phyloP scores from a whole-genome alignment of 2,329 filamentous ascomycete genomes.

The Pyrenochaeta sp. region DNA sequence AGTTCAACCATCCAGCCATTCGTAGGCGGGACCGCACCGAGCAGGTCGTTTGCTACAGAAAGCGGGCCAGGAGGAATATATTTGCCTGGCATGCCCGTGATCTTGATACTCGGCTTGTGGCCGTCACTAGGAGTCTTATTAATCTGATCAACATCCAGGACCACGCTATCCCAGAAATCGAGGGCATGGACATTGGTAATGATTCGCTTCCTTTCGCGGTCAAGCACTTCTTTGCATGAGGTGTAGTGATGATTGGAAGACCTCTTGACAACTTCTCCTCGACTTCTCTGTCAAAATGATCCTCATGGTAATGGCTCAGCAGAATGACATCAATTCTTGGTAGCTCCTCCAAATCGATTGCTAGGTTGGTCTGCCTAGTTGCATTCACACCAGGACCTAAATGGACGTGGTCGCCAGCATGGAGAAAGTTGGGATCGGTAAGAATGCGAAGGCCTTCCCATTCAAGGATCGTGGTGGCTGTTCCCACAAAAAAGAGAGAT shows the following conservation, averaged over 20 bases:
- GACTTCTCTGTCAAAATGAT: constrained; percentile 65
- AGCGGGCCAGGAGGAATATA: constrained; percentile 63
- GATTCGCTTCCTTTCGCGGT: constrained; percentile 57
- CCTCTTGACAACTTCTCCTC: constrained; percentile 60
- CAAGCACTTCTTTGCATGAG: constrained; percentile 66
- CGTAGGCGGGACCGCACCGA: constrained; percentile 67
- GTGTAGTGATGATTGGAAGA: constrained; percentile 70
- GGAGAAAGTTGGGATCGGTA: constrained; percentile 66
- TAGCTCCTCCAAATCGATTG: constrained; percentile 66
- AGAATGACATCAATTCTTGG: constrained; percentile 68
- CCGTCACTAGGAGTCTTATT: constrained; percentile 11
- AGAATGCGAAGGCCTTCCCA: constrained; percentile 64
- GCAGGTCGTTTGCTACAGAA: constrained; percentile 56
- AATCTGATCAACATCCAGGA: constrained; percentile 53
- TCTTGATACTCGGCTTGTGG: constrained; percentile 58
- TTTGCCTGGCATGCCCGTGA: constrained; percentile 71
- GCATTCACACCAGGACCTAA: constrained; percentile 69
- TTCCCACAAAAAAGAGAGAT: constrained; percentile 64
- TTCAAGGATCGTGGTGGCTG: constrained; percentile 65
- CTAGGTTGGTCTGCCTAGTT: constrained; percentile 65
- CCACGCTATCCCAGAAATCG: constrained; percentile 63
- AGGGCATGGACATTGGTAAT: constrained; percentile 63
- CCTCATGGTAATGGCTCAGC: constrained; percentile 71
- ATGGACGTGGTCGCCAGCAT: constrained; percentile 71
- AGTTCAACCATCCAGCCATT: constrained; percentile 74